Conservation (phyloP, 352 stramenopile genomes). For the Blastocystis sp. region DNA sequence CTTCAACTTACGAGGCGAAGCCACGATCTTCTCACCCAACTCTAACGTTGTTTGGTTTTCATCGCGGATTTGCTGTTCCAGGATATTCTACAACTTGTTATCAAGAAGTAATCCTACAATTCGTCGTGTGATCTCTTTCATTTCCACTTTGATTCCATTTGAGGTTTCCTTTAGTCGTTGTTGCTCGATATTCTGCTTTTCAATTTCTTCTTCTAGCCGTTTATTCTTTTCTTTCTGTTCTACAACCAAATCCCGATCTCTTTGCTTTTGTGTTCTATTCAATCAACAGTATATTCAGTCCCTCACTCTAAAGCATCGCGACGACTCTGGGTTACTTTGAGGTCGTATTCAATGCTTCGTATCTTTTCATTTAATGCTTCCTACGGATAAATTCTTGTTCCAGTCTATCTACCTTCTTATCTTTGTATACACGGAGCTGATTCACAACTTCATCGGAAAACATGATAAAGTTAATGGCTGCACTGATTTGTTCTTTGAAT, state of each 20-base stretch:
- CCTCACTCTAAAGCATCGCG: neutral
- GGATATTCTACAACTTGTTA: neutral
- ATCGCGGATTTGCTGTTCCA: slow-evolving; percentile 38
- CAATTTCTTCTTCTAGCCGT: slow-evolving; percentile 39
- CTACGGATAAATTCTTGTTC: neutral
- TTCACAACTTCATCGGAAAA: slow-evolving; percentile 43
- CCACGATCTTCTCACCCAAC: slow-evolving; percentile 1
- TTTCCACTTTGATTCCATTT: slow-evolving; percentile 43
- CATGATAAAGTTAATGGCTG: slow-evolving; percentile 58
- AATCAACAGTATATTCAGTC: neutral
- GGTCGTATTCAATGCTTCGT: slow-evolving; percentile 31
- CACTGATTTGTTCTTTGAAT: slow-evolving; percentile 33
- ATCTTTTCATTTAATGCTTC: slow-evolving; percentile 50
- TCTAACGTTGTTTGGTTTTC: slow-evolving; percentile 36
- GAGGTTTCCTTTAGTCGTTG: slow-evolving; percentile 41
- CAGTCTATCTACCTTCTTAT: neutral
- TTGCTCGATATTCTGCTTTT: slow-evolving; percentile 38
- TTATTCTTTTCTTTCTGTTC: slow-evolving; percentile 55
- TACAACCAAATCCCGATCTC: slow-evolving; percentile 3
- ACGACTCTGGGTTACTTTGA: neutral
- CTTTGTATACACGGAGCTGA: neutral
- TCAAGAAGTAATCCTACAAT: neutral
- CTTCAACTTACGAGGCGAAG: slow-evolving; percentile 20
- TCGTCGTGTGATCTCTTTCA: slow-evolving; percentile 8
- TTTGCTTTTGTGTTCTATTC: slow-evolving; percentile 36